Evolutionary conservation across 2,329 filamentous ascomycete genomes (phyloP).

Genomic region (Curvularia hawaiiensis): DNA sequence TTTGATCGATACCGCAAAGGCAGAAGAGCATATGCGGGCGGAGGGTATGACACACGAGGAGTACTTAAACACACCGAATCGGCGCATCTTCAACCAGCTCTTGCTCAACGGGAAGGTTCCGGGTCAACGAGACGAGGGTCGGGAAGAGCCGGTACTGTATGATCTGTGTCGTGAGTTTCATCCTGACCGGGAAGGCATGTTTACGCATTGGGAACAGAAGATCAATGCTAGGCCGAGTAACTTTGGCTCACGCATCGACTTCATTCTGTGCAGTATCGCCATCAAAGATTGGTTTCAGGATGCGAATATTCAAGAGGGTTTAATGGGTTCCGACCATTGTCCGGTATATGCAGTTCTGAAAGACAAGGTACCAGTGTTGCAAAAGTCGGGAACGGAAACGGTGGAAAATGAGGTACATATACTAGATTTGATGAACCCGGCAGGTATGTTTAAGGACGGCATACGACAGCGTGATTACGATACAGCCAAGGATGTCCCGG

Average conservation of each 20-base stretch:
- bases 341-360: constrained; percentile 82
- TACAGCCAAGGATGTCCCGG: constrained; percentile 65
- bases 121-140: constrained; percentile 69
- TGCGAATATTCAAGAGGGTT: constrained; percentile 87
- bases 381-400: constrained; percentile 6
- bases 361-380: constrained; percentile 59
- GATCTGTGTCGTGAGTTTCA: constrained; percentile 86
- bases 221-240: constrained; percentile 96
- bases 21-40: constrained; percentile 73
- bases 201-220: constrained; percentile 95
- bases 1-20: constrained; percentile 76
- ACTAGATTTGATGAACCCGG: constrained; percentile 77
- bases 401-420: constrained; percentile 60
- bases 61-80: constrained; percentile 73
- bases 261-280: constrained; percentile 79
- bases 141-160: constrained; percentile 75
- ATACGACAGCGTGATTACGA: constrained; percentile 69
- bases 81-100: constrained; percentile 85
- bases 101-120: constrained; percentile 72
- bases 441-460: constrained; percentile 72
- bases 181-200: constrained; percentile 83
- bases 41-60: constrained; percentile 70
- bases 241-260: constrained; percentile 91
- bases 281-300: constrained; percentile 81
- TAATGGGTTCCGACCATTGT: constrained; percentile 96